These are phyloP conservation scores for Meira miltonrushii DNA, from an alignment of 1,284 basidiomycete species.

Conservation along the genomic window DNA sequence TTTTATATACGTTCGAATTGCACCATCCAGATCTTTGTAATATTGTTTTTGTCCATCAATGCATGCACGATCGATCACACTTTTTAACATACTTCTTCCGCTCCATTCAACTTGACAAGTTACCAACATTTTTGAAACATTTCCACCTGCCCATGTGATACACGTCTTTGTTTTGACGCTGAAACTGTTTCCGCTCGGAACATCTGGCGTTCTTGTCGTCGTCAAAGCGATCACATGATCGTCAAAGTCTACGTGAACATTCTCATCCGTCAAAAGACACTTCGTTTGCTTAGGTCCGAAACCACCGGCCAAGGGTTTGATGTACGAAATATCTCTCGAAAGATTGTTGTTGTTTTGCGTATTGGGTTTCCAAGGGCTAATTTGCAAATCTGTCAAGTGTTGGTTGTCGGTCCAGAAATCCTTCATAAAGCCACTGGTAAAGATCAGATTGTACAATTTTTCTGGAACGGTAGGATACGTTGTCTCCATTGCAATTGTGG, in stretches of 20 bases:
- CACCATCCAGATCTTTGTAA: slow-evolving; percentile 74
- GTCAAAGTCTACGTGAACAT: slow-evolving; percentile 74
- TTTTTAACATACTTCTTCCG: slow-evolving; percentile 90
- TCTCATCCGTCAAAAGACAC: slow-evolving; percentile 85
- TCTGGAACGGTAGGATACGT: slow-evolving; percentile 84
- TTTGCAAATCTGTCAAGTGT: slow-evolving; percentile 62
- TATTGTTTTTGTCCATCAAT: slow-evolving; percentile 93
- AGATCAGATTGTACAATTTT: slow-evolving; percentile 91
- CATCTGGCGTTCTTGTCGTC: slow-evolving; percentile 87
- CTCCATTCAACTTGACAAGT: slow-evolving; percentile 94
- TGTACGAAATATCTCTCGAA: slow-evolving; percentile 83
- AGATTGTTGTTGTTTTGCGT: slow-evolving; percentile 66
- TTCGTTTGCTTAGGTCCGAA: slow-evolving; percentile 92
- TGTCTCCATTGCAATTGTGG: slow-evolving; percentile 70
- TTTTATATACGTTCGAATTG: slow-evolving; percentile 72
- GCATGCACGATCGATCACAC: slow-evolving; percentile 84
- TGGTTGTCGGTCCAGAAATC: slow-evolving; percentile 84
- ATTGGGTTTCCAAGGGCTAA: slow-evolving; percentile 45
- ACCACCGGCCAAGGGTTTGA: slow-evolving; percentile 81
- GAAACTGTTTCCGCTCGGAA: slow-evolving; percentile 86
- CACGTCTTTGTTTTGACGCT: slow-evolving; percentile 89
- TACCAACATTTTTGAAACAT: slow-evolving; percentile 73
- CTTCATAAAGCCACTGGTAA: slow-evolving; percentile 91
- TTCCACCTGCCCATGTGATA: slow-evolving; percentile 81
- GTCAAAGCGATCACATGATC: slow-evolving; percentile 77